Conservation (phyloP, 768 basidiomycete genomes). For the Rhodotorula diobovata region DNA sequence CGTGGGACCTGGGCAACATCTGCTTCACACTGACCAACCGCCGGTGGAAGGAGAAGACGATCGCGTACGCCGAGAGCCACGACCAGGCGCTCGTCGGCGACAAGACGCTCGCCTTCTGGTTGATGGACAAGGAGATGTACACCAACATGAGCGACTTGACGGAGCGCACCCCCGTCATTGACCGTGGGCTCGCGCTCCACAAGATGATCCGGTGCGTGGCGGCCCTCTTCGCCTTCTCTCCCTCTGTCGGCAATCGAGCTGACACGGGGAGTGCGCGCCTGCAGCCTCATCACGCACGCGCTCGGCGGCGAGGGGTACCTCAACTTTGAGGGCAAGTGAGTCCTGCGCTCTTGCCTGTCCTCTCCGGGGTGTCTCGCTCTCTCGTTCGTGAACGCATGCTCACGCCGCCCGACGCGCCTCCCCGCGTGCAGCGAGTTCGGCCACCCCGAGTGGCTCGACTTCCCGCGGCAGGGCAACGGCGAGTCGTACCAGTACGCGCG, state of each 20-base stretch:
- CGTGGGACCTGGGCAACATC: constrained; percentile 83
- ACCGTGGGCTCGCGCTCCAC: constrained; percentile 86
- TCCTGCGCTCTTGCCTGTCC: too few relatives aligned
- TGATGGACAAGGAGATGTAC: constrained; percentile 99
- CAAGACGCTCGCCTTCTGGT: constrained; percentile 97
- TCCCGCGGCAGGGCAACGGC: constrained; percentile 90
- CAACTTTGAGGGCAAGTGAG: constrained; percentile 67
- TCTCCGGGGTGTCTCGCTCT: too few relatives aligned
- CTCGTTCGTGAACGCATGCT: background rate
- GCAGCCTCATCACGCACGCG: constrained; percentile 78
- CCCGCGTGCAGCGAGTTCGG: constrained; percentile 84
- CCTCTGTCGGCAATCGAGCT: background rate
- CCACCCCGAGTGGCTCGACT: constrained; percentile 99
- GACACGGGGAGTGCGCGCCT: background rate
- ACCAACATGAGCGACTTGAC: constrained; percentile 89
- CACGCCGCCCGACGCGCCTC: too few relatives aligned
- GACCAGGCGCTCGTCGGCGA: constrained; percentile 98
- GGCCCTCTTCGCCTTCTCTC: background rate
- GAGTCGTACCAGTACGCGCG: constrained; percentile 94
- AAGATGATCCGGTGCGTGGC: constrained; percentile 85
- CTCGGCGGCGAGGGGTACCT: constrained; percentile 96
- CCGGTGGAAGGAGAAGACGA: constrained; percentile 79
- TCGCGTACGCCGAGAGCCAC: constrained; percentile 91
- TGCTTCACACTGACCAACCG: constrained; percentile 85
- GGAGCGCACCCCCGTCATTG: constrained; percentile 73